Conservation (phyloP, 2,329 filamentous ascomycete species). For the Colletotrichum viniferum region DNA sequence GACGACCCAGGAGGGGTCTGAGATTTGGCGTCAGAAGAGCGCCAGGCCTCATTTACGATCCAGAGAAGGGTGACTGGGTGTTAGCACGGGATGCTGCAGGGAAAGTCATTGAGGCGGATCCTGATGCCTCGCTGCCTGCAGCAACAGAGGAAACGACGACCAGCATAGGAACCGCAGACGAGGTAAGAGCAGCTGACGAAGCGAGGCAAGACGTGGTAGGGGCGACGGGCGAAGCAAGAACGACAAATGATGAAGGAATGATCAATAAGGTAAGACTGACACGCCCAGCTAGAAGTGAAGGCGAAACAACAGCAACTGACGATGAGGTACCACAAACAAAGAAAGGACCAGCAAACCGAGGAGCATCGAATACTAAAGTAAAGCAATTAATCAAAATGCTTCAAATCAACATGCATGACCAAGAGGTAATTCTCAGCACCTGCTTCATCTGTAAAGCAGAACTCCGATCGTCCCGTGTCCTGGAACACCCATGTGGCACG, state of each 20-base stretch:
- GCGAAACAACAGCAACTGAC: background rate
- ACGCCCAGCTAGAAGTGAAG: background rate
- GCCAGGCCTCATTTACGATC: background rate
- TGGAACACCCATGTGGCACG: background rate
- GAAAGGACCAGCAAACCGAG: background rate
- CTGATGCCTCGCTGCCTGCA: background rate
- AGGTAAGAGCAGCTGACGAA: background rate
- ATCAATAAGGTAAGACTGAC: background rate
- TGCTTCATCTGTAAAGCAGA: background rate
- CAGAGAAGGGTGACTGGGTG: background rate
- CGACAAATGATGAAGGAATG: background rate
- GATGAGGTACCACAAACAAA: background rate
- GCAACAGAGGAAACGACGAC: background rate
- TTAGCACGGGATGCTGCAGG: background rate
- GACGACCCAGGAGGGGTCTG: background rate
- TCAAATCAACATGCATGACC: background rate
- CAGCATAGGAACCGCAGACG: rapidly evolving
- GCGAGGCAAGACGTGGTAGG: background rate
- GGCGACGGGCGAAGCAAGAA: background rate
- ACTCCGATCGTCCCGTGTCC: background rate
- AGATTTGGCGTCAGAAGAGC: background rate
- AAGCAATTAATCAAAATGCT: background rate
- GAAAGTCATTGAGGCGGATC: background rate
- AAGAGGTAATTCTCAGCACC: background rate
- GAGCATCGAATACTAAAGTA: background rate